Evolutionary conservation across 2,329 filamentous ascomycete species (phyloP).

Genomic region (Cryphonectria naterciae): DNA sequence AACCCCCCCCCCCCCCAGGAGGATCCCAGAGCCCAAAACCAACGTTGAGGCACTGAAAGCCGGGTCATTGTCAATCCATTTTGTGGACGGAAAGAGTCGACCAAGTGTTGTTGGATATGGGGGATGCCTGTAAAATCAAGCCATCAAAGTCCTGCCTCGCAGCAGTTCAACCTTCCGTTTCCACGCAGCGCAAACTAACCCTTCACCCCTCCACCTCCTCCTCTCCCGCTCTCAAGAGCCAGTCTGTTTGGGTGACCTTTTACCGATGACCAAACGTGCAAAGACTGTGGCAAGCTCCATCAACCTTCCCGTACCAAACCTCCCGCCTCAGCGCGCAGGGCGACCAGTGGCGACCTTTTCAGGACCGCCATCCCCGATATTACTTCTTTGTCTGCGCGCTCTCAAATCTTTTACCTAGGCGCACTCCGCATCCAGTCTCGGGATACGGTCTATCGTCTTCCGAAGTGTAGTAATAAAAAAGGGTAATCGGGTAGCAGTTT

Average conservation of each 20-base stretch:
- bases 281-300: constrained; percentile 23
- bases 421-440: constrained; percentile 33
- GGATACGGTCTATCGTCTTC: constrained; percentile 31
- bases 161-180: constrained; percentile 8
- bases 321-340: constrained; percentile 12
- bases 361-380: constrained; percentile 25
- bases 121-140: not conserved
- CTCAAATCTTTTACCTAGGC: constrained; percentile 18
- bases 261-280: constrained; percentile 29
- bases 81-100: not conserved
- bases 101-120: not conserved
- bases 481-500: constrained; percentile 29
- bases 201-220: not conserved
- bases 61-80: not conserved
- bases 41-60: not conserved
- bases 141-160: not conserved
- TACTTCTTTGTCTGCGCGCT: constrained; percentile 22
- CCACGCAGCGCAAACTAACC: constrained; percentile 14
- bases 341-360: constrained; percentile 28
- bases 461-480: constrained; percentile 21
- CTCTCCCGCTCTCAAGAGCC: constrained; percentile 11
- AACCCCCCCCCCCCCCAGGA: not conserved
- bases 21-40: not conserved
- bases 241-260: constrained; percentile 29
- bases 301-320: not conserved